These are phyloP conservation scores for Hymenoscyphus infarciens DNA, from an alignment of 2,329 filamentous ascomycete species.

Conservation along the genomic window DNA sequence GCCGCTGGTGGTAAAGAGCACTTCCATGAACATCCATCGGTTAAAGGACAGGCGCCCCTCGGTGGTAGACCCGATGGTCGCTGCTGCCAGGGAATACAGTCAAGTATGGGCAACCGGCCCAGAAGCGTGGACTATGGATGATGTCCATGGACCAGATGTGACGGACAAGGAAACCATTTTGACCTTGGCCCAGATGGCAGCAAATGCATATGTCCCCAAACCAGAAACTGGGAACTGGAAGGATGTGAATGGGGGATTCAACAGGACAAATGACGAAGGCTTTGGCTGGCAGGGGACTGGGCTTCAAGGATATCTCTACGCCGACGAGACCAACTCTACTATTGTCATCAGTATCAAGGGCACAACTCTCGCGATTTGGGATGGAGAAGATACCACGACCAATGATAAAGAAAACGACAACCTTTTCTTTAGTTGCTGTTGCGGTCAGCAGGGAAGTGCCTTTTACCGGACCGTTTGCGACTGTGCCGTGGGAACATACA, in stretches of 20 bases:
- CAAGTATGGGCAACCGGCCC: slow-evolving; percentile 64
- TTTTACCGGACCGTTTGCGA: slow-evolving; percentile 92
- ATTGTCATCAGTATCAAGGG: slow-evolving; percentile 92
- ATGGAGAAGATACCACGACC: slow-evolving; percentile 93
- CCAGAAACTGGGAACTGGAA: slow-evolving; percentile 76
- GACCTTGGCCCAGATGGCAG: slow-evolving; percentile 81
- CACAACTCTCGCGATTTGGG: slow-evolving; percentile 84
- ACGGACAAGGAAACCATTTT: slow-evolving; percentile 82
- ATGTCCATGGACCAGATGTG: slow-evolving; percentile 73
- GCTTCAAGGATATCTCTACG: slow-evolving; percentile 86
- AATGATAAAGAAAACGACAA: slow-evolving; percentile 99
- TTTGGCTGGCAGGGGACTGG: slow-evolving; percentile 94
- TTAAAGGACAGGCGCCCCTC: slow-evolving; percentile 73
- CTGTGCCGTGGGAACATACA: slow-evolving; percentile 81
- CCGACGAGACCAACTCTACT: slow-evolving; percentile 79
- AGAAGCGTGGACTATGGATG: slow-evolving; percentile 76
- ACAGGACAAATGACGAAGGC: slow-evolving; percentile 76
- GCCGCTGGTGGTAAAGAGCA: slow-evolving; percentile 60
- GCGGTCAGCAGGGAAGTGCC: slow-evolving; percentile 85
- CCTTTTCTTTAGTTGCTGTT: slow-evolving; percentile 96
- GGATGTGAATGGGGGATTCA: slow-evolving; percentile 74
- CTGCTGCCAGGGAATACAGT: slow-evolving; percentile 65
- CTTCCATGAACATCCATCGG: slow-evolving; percentile 68
- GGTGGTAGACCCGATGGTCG: slow-evolving; percentile 75
- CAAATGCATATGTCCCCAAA: slow-evolving; percentile 80